Base-by-base conservation (phyloP, 768 basidiomycete species). In the Pulveroboletus sp. region DNA sequence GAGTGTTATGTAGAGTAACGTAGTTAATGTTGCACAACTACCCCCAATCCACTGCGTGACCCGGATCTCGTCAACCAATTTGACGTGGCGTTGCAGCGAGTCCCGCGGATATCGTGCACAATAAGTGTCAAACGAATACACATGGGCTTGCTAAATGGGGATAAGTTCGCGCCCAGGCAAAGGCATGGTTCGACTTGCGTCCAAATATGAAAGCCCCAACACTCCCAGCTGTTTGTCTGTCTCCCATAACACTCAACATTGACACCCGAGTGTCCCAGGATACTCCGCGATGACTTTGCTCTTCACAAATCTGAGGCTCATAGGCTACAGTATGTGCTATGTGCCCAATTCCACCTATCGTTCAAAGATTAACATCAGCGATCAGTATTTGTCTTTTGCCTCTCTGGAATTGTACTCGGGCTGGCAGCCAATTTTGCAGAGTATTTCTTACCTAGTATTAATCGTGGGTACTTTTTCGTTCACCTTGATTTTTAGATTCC, bases 371-470 rank as follows among this genome's bases (percentile, higher is more conserved):
- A 72, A 47, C 35, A 45, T 54, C 49, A 32, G 44, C 40, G 47
- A 20, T 35, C 57, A 77, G 75, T 69, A 29, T 50, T 57, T 29
- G 63, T 74, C 24, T 63, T 76, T 36, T 49, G 72, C 43, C 62
- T 76, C 49, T 64, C 69, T 16, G 73, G 72, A 13, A 72, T 76
- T 24, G 83, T 88, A 32, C 75, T 91, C 5, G 89, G 89, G 10
- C 63, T 91, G 20, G 72, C 81, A 3, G 80, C 78, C 12, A 79
- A 88, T 65, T 81, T 90, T 56, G 86, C 83, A 1, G 74, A 49
- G 41, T 63, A 83, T 38, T 90, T 90, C 66, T 71, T 89, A 24
- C 85, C 89, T 1, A 65, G 72, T 39, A 64, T 83, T 21, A 80
- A 82, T 61, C 72, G 89, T 90, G 60, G 43, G 81, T 69, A 8